A percentile compares a stretch with the other conserved stretches of the same genome.
phyloP scores from a whole-genome alignment of 208 protist species.

The Wallacemonas sp. region DNA sequence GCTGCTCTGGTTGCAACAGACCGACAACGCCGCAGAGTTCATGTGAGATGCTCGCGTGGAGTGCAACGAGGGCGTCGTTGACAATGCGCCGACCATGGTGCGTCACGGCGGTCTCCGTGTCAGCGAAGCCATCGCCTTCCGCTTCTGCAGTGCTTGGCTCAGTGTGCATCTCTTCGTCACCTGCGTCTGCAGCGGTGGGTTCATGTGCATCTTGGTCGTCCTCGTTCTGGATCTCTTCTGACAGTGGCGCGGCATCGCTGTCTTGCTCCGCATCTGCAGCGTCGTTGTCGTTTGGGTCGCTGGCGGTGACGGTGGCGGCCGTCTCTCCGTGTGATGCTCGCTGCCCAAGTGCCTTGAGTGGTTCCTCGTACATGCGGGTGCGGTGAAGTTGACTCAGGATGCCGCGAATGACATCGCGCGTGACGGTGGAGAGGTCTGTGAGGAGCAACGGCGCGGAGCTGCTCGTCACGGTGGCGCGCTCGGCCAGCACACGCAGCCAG shows the following conservation, averaged over 20 bases:
- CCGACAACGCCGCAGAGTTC: not conserved
- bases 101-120: too few relatives aligned
- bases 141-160: not conserved
- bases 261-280: not conserved
- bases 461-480: constrained; percentile 1
- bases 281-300: too few relatives aligned
- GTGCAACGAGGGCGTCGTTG: not conserved
- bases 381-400: constrained; percentile 3
- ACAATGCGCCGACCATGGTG: not conserved
- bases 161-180: not conserved
- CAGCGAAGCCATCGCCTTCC: too few relatives aligned
- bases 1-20: constrained; percentile 27
- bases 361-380: not conserved
- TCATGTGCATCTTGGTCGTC: not conserved
- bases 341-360: constrained; percentile 20
- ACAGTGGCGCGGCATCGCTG: not conserved
- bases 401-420: constrained; percentile 7
- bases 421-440: not conserved
- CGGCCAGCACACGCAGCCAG: constrained; percentile 20
- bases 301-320: too few relatives aligned
- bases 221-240: not conserved
- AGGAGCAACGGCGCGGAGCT: not conserved
- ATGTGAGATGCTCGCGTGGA: not conserved
- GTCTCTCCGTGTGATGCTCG: too few relatives aligned
- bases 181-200: not conserved